Base-by-base conservation (phyloP, 2,329 filamentous ascomycete genomes). In the Colletotrichum coccodes region DNA sequence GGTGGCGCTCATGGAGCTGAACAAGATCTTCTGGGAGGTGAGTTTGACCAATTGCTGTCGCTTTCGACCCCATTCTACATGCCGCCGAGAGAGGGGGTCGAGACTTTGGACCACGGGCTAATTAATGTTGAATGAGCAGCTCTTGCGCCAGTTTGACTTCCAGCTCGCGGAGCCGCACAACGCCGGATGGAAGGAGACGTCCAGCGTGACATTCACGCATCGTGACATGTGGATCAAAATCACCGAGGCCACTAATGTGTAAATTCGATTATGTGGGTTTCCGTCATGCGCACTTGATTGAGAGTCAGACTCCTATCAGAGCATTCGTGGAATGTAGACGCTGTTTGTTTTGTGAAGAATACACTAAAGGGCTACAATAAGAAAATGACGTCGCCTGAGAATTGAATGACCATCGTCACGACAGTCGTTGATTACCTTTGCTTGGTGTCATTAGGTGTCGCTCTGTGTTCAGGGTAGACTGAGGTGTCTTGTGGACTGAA, bases 1-100 rank as follows among this genome's bases (percentile, higher is more conserved):
- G 30, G 79, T 83, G 53, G 80, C 80, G 4, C 70, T 77, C 62
- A 78, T 82, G 70, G 80, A 82, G 72, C 58, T 82, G 56, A 77
- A 79, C 64, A 83, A 83, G 53, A 40, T 50, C 3, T 50, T 50
- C 47, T 50, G 47, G 47, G 28, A 50, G 47, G 47, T 50, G 47
- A 50, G 47, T 50, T 50, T 50, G 47, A 32, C 28, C 28, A 50
- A 16, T n/a, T 12, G 16, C 47, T 32, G 28, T n/a, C 28, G 47
- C 6, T 50, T 50, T 32, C 9, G 47, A 50, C 47, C 16, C 47
- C 47, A 14, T 50, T n/a, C 6, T 50, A n/a, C n/a, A n/a, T n/a
- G n/a, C n/a, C n/a, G n/a, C n/a, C n/a, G n/a, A n/a, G n/a, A 38
- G 36, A 38, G 36, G 36, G 36, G 36, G 36, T 38, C 14, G 36